Base-by-base conservation (phyloP, 2,329 filamentous ascomycete genomes). In the Aureobasidium sp. region DNA sequence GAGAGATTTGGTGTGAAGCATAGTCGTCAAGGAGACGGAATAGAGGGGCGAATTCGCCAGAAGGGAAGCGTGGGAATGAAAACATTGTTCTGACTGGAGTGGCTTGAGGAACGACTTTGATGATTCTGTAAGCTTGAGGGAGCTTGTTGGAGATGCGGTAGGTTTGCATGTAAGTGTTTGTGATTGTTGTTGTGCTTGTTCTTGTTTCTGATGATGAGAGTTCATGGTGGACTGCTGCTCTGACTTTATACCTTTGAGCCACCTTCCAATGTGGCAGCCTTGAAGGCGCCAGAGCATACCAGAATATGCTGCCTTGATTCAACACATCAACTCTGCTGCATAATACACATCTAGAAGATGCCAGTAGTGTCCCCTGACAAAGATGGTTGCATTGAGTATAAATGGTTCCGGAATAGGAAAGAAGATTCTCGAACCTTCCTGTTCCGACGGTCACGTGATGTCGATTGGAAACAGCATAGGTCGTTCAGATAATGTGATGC, bases 21-120 rank as follows among this genome's bases (percentile, higher is more conserved):
- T 77, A 79, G 68, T 79, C 78, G 69, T 79, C 77, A 65, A 78
- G 72, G 49, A 80, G 74, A 58, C 76, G 75, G 74, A 79, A 79
- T 69, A 78, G 74, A 63, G 68, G 72, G 62, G 70, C 68, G 67
- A 74, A 73, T 64, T 74, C 73, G 67, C 68, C 69, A 45, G 68
- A 64, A 62, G 72, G 65, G 67, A 70, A 69, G 65, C 72, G 70
- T 69, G 72, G 72, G 62, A 65, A 65, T 61, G 63, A 57, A 65
- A 72, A 70, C 72, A 74, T 74, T 59, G 69, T 74, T 68, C 69
- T 70, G 51, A 66, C 68, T 61, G 63, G 51, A 53, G 63, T 62
- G 51, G 66, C 64, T 64, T 65, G 45, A 59, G 45, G 45, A 48
- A 64, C 51, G 51, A 64, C 51, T 64, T 70, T 71, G 65, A 49